These are phyloP conservation scores for Melastoma malabathricum DNA, from an alignment of 345 rosid genomes.

Conservation along the genomic window DNA sequence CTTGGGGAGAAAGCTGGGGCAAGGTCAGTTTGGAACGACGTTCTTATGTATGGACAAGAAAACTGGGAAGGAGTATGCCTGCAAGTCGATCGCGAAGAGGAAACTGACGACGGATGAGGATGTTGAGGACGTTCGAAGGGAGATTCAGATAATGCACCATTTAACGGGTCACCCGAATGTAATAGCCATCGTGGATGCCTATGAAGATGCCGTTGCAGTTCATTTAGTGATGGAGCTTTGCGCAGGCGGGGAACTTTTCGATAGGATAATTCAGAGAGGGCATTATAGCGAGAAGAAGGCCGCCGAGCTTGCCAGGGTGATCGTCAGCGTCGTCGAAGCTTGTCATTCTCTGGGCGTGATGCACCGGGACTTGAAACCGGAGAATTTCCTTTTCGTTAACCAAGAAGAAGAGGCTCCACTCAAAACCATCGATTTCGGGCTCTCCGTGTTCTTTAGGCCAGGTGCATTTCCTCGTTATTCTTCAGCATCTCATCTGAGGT, in stretches of 20 bases:
- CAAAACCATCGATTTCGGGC: conserved; percentile 83
- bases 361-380: conserved; percentile 97
- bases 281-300: conserved; percentile 74
- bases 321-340: conserved; percentile 72
- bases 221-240: conserved; percentile 88
- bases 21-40: conserved; percentile 91
- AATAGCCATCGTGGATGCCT: conserved; percentile 62
- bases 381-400: conserved; percentile 67
- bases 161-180: conserved; percentile 80
- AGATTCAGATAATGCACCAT: conserved; percentile 93
- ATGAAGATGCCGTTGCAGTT: conserved; percentile 79
- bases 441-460: conserved; percentile 82
- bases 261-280: conserved; percentile 78
- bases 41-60: conserved; percentile 62
- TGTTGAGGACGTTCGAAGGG: conserved; percentile 80
- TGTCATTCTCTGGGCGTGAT: conserved; percentile 91
- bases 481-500: no score
- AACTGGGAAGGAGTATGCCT: conserved; percentile 52
- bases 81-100: conserved; percentile 80
- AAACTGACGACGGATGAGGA: conserved; percentile 59
- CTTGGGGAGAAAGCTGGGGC: conserved; percentile 78
- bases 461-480: conserved; percentile 22
- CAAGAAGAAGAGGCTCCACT: conserved; percentile 62
- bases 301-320: conserved; percentile 65
- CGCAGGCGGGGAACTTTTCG: conserved; percentile 83